Base-by-base conservation (phyloP, 305 asterid genomes). In the Nicotiana rustica region DNA sequence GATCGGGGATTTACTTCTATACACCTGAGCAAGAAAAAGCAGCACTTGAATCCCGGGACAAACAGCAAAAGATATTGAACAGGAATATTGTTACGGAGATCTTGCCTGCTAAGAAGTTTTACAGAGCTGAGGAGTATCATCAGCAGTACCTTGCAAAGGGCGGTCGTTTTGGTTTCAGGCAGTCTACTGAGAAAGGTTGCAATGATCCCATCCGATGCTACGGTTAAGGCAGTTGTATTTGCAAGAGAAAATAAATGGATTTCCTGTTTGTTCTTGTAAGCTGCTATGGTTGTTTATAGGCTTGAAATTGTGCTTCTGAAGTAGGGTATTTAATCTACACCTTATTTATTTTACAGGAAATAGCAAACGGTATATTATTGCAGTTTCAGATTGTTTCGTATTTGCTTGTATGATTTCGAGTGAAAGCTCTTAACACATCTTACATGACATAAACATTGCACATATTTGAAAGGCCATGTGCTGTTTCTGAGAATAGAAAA, bases 111-210 rank as follows among this genome's bases (percentile, higher is more conserved):
- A 93, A 94, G 98, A 96, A 94, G 84, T 96, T 93, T 61, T 94
- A 95, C 91, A 82, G 97, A 86, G 99, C 97, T 0, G 97, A 95
- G 82, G 97, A 93, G 89, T 93, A 94, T 84, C 99, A 94, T 89
- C 99, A 94, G 93, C 99, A 96, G 88, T 96, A 96, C 89, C 98
- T 94, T 73, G 90, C 88, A 17, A 96, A 94, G 82, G 99, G 99
- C 0, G 99, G 99, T 71, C 92, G 98, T 19, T 91, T 91, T 80
- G 99, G 99, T 29, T 90, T 86, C 84, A 81, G 79, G 83, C 99
- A 93, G 78, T 92, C 97, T 6, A n/a, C 93, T 12, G 89, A 89
- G 67, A 94, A 94, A 81, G 97, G 95, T 35, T 96, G 98, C 93
- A 94, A 90, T 12, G 98, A 96, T 84, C 95, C 99, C 6, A 94